A percentile compares a stretch with the other conserved stretches of the same genome.
Conservation (phyloP, 352 stramenopile genomes). For the Phytophthora constricta region DNA sequence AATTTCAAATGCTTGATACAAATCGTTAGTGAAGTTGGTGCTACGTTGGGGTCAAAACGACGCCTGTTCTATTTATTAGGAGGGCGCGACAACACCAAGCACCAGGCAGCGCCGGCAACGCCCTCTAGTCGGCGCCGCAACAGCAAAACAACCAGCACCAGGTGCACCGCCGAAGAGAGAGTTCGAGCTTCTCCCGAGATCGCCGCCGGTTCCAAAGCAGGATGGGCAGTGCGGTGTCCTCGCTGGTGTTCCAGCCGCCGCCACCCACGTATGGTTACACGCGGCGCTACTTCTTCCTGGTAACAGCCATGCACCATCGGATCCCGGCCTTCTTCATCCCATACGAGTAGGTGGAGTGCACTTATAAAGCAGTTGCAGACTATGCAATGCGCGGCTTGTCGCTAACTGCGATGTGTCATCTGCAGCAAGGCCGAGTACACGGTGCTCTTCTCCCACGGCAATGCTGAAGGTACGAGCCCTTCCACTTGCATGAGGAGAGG, state of each 20-base stretch:
- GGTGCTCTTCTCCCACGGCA: conserved; percentile 97
- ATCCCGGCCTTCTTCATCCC: conserved; percentile 97
- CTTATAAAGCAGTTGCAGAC: background rate
- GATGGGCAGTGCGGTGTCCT: conserved; percentile 85
- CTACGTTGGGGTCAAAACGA: background rate
- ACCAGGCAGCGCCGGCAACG: too few relatives aligned
- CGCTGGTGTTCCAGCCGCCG: conserved; percentile 92
- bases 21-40: too few relatives aligned
- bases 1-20: background rate
- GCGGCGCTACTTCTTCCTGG: conserved; percentile 94
- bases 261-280: conserved; percentile 76
- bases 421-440: conserved; percentile 92
- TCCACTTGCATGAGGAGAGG: background rate
- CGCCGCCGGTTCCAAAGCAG: background rate
- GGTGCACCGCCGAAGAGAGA: background rate
- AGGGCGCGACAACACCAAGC: conserved; percentile 4
- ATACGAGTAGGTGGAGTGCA: conserved; percentile 61
- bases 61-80: conserved; percentile 37
- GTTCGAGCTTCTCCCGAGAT: background rate
- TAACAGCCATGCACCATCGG: conserved; percentile 83
- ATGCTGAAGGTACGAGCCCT: conserved; percentile 89
- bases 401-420: conserved; percentile 18
- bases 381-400: background rate
- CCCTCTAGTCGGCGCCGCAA: too few relatives aligned
- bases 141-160: too few relatives aligned